Evolutionary conservation across 192 early-diverging fungal genomes (phyloP), one percentile per base, ranked within the genome.

Genomic region (Coemansia sp.): DNA sequence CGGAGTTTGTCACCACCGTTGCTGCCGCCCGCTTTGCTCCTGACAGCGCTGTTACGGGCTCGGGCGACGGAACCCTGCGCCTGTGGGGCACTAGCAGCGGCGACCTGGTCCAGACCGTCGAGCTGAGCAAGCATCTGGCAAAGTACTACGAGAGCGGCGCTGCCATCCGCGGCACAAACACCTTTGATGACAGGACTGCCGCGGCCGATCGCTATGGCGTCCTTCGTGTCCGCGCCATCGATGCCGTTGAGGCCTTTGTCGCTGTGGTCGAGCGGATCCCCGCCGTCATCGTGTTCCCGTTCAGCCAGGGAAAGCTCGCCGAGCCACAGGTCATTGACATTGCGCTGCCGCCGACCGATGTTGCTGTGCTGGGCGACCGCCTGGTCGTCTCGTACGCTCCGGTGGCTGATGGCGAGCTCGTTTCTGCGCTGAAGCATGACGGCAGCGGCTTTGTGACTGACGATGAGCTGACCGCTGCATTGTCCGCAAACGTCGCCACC

Each of bases 41-140:
- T 12, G 65, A 83, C 41, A 61, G 66, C 8, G 75, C 93, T 5
- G 70, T 93, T 8, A 94, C 93, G 11, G 92, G 87, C 21, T 89
- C 92, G 48, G 95, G 95, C 22, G 95, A 98, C 72, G 83, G 83
- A 22, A 86, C 83, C 6, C 53, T 98, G 3, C 74, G 87, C 17
- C 55, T 91, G 26, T 98, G 95, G 95, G 77, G 92, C 34, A 82
- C 83, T 27, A 35, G 71, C 11, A 72, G 72, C 18, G 91, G 92
- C 12, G 62, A 64, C 38, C 80, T 90, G 39, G 21, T 91, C 4
- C 91, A 95, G 59, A 82, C 75, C 1, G 70, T 93, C n/a, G 71
- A 85, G 63, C 68, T 91, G 24, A 68, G 79, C 52, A 58, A 79
- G 4, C 36, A 60, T 3, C 34, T 80, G 43, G 48, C 37, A 1